These are phyloP conservation scores for Cladophialophora bantiana DNA, from an alignment of 2,329 filamentous ascomycete genomes.

Conservation along the genomic window DNA sequence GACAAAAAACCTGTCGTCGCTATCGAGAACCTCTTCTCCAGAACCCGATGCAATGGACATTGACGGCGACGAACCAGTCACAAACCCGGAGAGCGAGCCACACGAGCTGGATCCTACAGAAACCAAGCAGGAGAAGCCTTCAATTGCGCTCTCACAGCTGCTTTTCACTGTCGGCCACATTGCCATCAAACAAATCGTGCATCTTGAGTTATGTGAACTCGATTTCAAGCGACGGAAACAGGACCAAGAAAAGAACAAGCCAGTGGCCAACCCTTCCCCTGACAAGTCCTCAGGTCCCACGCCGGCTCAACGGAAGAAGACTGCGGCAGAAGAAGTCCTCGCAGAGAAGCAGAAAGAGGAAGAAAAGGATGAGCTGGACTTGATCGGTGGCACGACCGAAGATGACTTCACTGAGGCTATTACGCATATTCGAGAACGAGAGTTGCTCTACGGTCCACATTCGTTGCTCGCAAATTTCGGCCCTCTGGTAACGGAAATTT, in stretches of 20 bases:
- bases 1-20: constrained; percentile 50
- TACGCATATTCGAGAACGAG: constrained; percentile 81
- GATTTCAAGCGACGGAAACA: constrained; percentile 98
- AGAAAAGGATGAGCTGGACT: constrained; percentile 87
- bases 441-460: constrained; percentile 80
- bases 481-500: constrained; percentile 89
- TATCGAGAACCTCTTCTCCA: constrained; percentile 47
- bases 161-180: constrained; percentile 96
- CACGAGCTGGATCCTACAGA: constrained; percentile 44
- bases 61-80: constrained; percentile 35
- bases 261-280: constrained; percentile 41
- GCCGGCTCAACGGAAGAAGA: constrained; percentile 58
- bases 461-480: constrained; percentile 91
- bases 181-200: constrained; percentile 98
- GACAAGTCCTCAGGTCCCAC: constrained; percentile 46
- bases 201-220: constrained; percentile 94
- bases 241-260: constrained; percentile 75
- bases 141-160: constrained; percentile 83
- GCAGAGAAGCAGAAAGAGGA: constrained; percentile 60
- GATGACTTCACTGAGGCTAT: constrained; percentile 92
- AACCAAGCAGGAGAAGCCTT: constrained; percentile 66
- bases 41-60: constrained; percentile 46
- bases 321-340: constrained; percentile 49
- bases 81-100: constrained; percentile 29
- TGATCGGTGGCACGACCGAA: constrained; percentile 95